Base-by-base conservation (phyloP, 768 basidiomycete species). In the Neoboletus magnificus region DNA sequence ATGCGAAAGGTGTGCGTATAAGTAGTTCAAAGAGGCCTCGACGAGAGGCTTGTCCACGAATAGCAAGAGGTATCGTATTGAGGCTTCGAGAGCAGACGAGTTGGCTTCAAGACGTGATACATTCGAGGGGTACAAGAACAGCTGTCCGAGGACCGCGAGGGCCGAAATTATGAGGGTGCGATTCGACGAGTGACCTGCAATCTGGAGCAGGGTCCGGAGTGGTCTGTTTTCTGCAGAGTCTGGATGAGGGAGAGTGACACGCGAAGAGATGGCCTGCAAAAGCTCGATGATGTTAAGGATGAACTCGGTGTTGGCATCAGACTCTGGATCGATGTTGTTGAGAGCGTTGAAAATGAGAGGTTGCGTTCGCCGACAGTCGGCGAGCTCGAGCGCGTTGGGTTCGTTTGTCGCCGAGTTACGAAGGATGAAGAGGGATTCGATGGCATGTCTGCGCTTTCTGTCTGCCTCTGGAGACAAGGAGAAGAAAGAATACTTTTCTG, bases 361-460 rank as follows among this genome's bases (percentile, higher is more conserved):
- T 50, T 85, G 74, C 2, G 88, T 87, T 41, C 84, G 82, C 15
- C 80, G 75, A 58, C 85, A 81, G 22, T 70, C 72, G 3, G 80
- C 72, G 29, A 94, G 74, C 55, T 87, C 83, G 39, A 75, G 69
- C 4, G 82, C 81, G 60, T 91, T 93, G 48, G 77, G 76, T 43
- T 87, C 84, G 57, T 85, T 80, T 41, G 87, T 72, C n/a, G 86
- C 81, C 7, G 86, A 80, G 69, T 97, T 97, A n/a, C 94, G 83
- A 40, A 99, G 78, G 54, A 97, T 77, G 60, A 91, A 87, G 41
- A 94, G 77, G 2, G 89, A 89, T 66, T 96, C 91, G 37, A 88
- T 76, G n/a, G 93, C 92, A 66, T 91, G 85, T 57, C 85, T 80
- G 25, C 85, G 80, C 55, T 82, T 83, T 32, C 76, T 75, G 41